Evolutionary conservation across 352 stramenopile genomes (phyloP).

Genomic region (Thalassiosira exigua): DNA sequence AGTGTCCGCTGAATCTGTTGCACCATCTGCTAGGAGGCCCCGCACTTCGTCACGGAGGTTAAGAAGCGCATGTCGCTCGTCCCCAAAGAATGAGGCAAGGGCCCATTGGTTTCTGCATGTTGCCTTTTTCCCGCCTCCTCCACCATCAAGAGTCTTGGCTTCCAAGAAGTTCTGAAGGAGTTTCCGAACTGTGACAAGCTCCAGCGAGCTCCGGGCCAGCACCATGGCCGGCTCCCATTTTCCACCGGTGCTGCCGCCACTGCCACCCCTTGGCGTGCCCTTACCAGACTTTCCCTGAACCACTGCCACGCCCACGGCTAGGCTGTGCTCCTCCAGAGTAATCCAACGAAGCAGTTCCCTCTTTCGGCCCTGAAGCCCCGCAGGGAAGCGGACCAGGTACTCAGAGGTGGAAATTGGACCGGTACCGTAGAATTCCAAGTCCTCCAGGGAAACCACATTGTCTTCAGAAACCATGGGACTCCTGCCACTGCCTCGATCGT

Average conservation of each 20-base stretch:
- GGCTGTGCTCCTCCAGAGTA: slow-evolving; percentile 73
- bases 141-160: slow-evolving; percentile 8
- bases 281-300: slow-evolving; percentile 51
- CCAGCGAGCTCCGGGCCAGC: slow-evolving; percentile 54
- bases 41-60: slow-evolving; percentile 38
- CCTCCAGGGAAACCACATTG: slow-evolving; percentile 25
- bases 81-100: slow-evolving; percentile 63
- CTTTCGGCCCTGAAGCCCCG: slow-evolving; percentile 64
- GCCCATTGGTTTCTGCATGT: slow-evolving; percentile 23
- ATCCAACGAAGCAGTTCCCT: slow-evolving; percentile 69
- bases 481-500: not conserved
- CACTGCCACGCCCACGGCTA: slow-evolving; percentile 61
- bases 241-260: not conserved
- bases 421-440: slow-evolving; percentile 50
- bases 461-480: slow-evolving; percentile 4
- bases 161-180: slow-evolving; percentile 39
- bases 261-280: too few relatives aligned
- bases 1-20: not conserved
- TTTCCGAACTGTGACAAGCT: slow-evolving; percentile 56
- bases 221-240: slow-evolving; percentile 49
- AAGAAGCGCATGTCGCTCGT: slow-evolving; percentile 43
- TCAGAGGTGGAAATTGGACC: slow-evolving; percentile 45
- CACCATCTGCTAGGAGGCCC: slow-evolving; percentile 40
- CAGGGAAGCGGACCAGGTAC: slow-evolving; percentile 63
- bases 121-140: not conserved